phyloP scores from a whole-genome alignment of 108 stramenopile genomes.

The Ochromonas danica region DNA sequence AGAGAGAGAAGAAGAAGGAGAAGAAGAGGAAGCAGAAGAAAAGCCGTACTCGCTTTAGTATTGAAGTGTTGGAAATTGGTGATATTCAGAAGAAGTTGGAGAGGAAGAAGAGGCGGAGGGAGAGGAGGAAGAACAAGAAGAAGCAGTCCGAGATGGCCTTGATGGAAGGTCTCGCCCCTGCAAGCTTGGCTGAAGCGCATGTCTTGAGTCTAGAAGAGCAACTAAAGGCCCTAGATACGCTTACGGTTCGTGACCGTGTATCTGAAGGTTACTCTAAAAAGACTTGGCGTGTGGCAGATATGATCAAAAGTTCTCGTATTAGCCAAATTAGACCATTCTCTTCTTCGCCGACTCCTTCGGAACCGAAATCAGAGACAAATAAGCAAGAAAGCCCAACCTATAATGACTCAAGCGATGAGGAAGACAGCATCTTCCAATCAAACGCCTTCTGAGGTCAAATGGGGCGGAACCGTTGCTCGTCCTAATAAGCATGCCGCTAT shows the following conservation, averaged over 20 bases:
- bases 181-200: constrained; percentile 13
- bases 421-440: constrained; percentile 15
- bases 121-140: constrained; percentile 15
- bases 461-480: constrained; percentile 12
- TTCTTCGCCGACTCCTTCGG: constrained; percentile 13
- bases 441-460: constrained; percentile 15
- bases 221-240: constrained; percentile 14
- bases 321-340: constrained; percentile 15
- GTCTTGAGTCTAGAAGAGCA: constrained; percentile 15
- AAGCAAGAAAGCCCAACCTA: constrained; percentile 15
- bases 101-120: constrained; percentile 12
- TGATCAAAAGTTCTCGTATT: constrained; percentile 17
- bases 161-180: constrained; percentile 12
- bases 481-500: constrained; percentile 15
- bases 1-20: constrained; percentile 15
- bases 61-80: constrained; percentile 16
- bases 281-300: constrained; percentile 13
- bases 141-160: constrained; percentile 13
- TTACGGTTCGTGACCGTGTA: constrained; percentile 14
- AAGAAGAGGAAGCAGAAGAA: constrained; percentile 15
- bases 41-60: constrained; percentile 15
- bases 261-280: constrained; percentile 17
- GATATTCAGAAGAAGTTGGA: constrained; percentile 16
- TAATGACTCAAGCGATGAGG: constrained; percentile 15
- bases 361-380: constrained; percentile 16